Evolutionary conservation across 495 filamentous ascomycete genomes (phyloP), one percentile per base, ranked within the genome.

Genomic region (Penicillium daleae): DNA sequence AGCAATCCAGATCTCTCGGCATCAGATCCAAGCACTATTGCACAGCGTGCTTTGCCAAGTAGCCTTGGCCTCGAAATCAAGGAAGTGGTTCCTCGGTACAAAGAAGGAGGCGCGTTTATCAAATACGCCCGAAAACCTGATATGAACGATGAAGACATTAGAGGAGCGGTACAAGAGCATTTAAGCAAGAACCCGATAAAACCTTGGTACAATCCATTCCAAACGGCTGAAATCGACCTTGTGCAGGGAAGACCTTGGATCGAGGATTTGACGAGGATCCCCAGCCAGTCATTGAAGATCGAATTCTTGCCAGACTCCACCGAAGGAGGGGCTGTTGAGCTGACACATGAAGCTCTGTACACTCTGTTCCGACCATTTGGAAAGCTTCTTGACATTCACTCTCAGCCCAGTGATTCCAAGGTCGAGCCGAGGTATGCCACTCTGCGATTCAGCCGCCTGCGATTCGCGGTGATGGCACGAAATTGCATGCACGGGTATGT

Each of bases 81-180:
- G 42, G 86, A 96, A 62, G 87, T 97, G 37, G 67, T 96, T 48
- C 91, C 93, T 2, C 85, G 92, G 21, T 78, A 93, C 31, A 93
- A 94, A 66, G 95, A 99, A 71, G 96, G 94, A 24, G 95, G 96
- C 9, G 92, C 92, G 8, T 98, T 95, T 74, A 87, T 97, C 67
- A 97, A 96, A 72, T 95, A 96, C 74, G 81, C 81, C 7, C 82
- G 91, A 66, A 79, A 84, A 19, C 66, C 76, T 10, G 80, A 77
- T 3, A 76, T 86, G 17, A 74, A 78, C 1, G 68, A 77, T 26
- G 72, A 81, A 10, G 86, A 89, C 22, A 83, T 96, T 24, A 88
- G 90, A 72, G 67, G 69, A 42, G 71, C 72, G 0, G 66, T 89
- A 3, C 78, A 82, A 26, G 62, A 75, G 0, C 79, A 90, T 62